These are phyloP conservation scores for Phialocephala sp. DNA, from an alignment of 2,329 filamentous ascomycete species.

Conservation along the genomic window DNA sequence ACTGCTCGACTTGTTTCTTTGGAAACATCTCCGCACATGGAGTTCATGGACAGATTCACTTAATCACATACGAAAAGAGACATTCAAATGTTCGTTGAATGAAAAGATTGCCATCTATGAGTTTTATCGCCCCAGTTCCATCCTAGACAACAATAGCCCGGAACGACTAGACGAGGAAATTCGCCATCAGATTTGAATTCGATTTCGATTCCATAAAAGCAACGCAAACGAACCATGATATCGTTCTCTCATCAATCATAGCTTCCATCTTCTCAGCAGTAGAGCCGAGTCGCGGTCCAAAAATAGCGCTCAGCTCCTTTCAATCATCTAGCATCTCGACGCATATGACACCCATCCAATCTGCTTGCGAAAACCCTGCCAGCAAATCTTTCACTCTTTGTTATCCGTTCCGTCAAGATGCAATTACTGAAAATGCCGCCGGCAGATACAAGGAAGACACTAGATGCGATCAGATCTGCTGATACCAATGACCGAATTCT, in stretches of 20 bases:
- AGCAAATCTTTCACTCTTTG: conserved; percentile 3
- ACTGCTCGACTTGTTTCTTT: background rate
- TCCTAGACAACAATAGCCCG: conserved; percentile 10
- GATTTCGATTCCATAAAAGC: conserved; percentile 2
- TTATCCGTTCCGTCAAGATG: conserved; percentile 5
- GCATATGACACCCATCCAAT: background rate
- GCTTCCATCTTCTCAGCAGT: background rate
- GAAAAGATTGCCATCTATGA: conserved; percentile 29
- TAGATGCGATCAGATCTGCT: background rate
- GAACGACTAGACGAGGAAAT: conserved; percentile 7
- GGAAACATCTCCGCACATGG: background rate
- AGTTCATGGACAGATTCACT: background rate
- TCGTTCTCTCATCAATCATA: background rate
- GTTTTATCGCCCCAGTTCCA: conserved; percentile 15
- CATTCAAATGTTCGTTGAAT: conserved; percentile 6
- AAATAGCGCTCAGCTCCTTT: background rate
- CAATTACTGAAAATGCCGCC: conserved; percentile 9
- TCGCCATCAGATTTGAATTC: background rate
- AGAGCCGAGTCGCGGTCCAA: background rate
- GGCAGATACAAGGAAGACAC: conserved; percentile 7
- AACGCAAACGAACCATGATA: background rate
- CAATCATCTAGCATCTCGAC: background rate
- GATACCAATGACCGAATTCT: background rate
- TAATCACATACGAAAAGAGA: background rate
- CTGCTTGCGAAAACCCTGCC: background rate